phyloP scores from a whole-genome alignment of 768 basidiomycete species.

The Boletellus emodensis region DNA sequence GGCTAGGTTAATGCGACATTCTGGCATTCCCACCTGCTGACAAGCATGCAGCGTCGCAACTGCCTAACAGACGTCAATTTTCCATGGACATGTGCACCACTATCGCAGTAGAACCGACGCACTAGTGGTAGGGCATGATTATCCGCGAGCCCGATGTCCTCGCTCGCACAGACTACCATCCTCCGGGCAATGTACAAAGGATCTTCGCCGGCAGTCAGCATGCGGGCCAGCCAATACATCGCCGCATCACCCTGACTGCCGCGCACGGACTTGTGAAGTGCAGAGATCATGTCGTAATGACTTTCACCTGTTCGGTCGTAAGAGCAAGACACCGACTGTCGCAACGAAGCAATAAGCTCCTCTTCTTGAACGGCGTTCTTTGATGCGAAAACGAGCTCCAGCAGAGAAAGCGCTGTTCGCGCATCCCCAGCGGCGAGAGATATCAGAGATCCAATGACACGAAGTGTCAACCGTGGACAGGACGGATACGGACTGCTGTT shows the following conservation, averaged over 20 bases:
- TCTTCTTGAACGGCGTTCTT: slow-evolving; percentile 40
- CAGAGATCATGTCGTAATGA: slow-evolving; percentile 79
- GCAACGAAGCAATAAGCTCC: slow-evolving; percentile 52
- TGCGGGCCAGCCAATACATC: slow-evolving; percentile 84
- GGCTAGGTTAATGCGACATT: slow-evolving; percentile 73
- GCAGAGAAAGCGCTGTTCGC: slow-evolving; percentile 69
- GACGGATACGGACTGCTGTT: slow-evolving; percentile 20
- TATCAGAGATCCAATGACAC: slow-evolving; percentile 46
- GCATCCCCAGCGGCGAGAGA: slow-evolving; percentile 67
- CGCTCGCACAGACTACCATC: slow-evolving; percentile 77
- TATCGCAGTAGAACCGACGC: slow-evolving; percentile 13
- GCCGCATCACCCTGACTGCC: slow-evolving; percentile 76
- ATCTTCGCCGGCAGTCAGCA: slow-evolving; percentile 79
- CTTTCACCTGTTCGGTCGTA: slow-evolving; percentile 77
- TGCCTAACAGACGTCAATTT: slow-evolving; percentile 40
- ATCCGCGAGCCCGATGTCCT: slow-evolving; percentile 83
- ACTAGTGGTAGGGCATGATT: slow-evolving; percentile 72
- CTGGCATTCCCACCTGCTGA: slow-evolving; percentile 75
- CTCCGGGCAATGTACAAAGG: slow-evolving; percentile 72
- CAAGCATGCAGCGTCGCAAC: slow-evolving; percentile 61
- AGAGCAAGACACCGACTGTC: slow-evolving; percentile 58
- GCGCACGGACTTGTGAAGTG: slow-evolving; percentile 78
- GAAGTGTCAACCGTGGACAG: slow-evolving; percentile 42
- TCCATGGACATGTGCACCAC: slow-evolving; percentile 9
- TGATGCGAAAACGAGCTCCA: slow-evolving; percentile 62